Conservation (phyloP, 768 basidiomycete species). For the Leccinellum luteum region DNA sequence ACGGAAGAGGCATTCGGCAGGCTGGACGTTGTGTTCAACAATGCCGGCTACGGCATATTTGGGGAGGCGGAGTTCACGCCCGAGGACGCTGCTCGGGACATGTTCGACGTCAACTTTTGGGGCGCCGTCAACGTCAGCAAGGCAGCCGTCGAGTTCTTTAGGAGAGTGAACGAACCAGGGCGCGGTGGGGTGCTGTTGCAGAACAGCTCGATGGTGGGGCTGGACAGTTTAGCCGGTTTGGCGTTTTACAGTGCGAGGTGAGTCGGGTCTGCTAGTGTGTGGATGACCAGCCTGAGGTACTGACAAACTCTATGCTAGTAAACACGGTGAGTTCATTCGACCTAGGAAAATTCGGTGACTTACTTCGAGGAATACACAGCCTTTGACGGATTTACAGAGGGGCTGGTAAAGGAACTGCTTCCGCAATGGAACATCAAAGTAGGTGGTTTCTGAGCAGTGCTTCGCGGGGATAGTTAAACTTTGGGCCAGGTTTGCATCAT, state of each 20-base stretch:
- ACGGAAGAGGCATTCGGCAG: slow-evolving; percentile 9
- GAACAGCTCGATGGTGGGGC: background rate
- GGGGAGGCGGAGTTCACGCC: slow-evolving; percentile 26
- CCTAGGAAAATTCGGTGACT: background rate
- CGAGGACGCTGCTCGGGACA: slow-evolving; percentile 13
- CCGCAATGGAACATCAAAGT: background rate
- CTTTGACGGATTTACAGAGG: background rate
- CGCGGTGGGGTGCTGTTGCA: slow-evolving; percentile 20
- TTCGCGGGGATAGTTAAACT: background rate
- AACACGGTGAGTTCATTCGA: background rate
- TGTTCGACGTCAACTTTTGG: slow-evolving; percentile 32
- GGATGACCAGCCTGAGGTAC: background rate
- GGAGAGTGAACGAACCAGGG: slow-evolving; percentile 34
- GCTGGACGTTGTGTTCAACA: slow-evolving; percentile 23
- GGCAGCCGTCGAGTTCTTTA: slow-evolving; percentile 30
- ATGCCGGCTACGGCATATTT: slow-evolving; percentile 12
- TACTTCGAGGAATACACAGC: background rate
- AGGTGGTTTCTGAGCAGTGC: background rate
- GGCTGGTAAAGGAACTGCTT: background rate
- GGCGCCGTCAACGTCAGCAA: slow-evolving; percentile 26
- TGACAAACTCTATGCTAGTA: background rate
- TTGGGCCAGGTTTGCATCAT: background rate
- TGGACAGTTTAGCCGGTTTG: background rate
- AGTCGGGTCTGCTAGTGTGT: background rate
- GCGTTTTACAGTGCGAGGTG: background rate